These are phyloP conservation scores for Colletotrichum chrysophilum DNA, from an alignment of 2,329 filamentous ascomycete species.

Conservation along the genomic window DNA sequence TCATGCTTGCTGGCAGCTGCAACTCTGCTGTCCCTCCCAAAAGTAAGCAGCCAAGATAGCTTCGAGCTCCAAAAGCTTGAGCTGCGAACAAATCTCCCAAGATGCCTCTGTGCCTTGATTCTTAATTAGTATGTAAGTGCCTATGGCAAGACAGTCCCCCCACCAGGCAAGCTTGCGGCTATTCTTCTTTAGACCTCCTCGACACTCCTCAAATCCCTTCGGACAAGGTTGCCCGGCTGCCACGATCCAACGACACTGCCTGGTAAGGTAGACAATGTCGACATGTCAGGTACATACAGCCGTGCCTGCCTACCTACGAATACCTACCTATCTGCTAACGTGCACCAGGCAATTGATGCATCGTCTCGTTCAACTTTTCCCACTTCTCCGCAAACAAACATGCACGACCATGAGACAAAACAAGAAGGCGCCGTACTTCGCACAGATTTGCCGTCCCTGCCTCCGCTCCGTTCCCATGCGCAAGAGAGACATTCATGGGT, in stretches of 20 bases:
- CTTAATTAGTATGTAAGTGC: neutral
- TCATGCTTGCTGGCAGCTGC: neutral
- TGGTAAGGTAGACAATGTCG: neutral
- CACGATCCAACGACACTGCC: neutral
- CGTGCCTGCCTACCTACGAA: neutral
- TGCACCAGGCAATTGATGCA: neutral
- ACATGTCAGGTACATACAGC: neutral
- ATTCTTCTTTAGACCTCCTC: neutral
- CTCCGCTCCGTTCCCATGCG: neutral
- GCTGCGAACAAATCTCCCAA: neutral
- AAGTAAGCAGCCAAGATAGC: neutral
- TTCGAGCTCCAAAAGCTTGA: neutral
- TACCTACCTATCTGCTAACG: neutral
- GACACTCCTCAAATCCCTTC: neutral
- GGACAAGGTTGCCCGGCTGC: neutral
- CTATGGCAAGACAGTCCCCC: neutral
- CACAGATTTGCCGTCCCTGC: neutral
- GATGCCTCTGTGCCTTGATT: neutral
- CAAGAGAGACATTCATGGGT: neutral
- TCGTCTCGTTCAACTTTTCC: neutral
- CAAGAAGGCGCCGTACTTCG: neutral
- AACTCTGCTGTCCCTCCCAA: neutral
- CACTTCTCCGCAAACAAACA: conserved; percentile 3
- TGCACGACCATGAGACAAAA: neutral
- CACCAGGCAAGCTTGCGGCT: neutral